Evolutionary conservation across 176 grass and related monocot genomes (phyloP), one percentile per base, ranked within the genome.

Genomic region (Eleusine indica): DNA sequence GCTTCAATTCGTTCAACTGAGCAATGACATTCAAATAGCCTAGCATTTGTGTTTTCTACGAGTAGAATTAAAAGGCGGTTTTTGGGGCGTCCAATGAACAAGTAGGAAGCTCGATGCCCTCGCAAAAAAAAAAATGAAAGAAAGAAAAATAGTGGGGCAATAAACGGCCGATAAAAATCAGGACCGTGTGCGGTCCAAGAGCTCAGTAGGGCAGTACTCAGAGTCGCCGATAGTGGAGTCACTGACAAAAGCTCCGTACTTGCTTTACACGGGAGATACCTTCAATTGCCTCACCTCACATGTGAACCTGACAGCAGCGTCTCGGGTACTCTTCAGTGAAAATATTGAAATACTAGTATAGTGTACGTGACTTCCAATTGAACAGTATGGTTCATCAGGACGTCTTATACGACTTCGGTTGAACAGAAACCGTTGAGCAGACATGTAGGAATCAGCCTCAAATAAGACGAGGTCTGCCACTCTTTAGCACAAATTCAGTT

Each of bases 251-350:
- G 67, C 75, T 22, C 74, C 9, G 73, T 30, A n/a, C 14, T 49
- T 32, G 62, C 76, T 68, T 84, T 75, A 68, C 74, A 73, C 53
- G 58, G 22, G 52, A 70, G 87, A 85, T 70, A 80, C 47, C 73
- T 76, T 53, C 35, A 75, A 71, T 38, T 44, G 46, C 32, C 9
- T 73, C 43, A 67, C 32, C 9, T 73, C 43, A 67, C 83, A 90
- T 86, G 74, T 86, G 79, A 78, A 5, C 8, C 2, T 51, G 13
- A n/a, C 37, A 42, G 4, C 40, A 48, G 17, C 43, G 16, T 28
- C 14, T 62, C n/a, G 56, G 19, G 56, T n/a, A 19, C 1, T 58
- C 6, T n/a, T 6, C 56, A 3, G 52, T 54, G 13, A 9, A 16
- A 30, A 22, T 46, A 46, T 69, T 69, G 66, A 42, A 21, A 47